Conservation (phyloP, 2,329 filamentous ascomycete genomes). For the Stemphylium beticola region DNA sequence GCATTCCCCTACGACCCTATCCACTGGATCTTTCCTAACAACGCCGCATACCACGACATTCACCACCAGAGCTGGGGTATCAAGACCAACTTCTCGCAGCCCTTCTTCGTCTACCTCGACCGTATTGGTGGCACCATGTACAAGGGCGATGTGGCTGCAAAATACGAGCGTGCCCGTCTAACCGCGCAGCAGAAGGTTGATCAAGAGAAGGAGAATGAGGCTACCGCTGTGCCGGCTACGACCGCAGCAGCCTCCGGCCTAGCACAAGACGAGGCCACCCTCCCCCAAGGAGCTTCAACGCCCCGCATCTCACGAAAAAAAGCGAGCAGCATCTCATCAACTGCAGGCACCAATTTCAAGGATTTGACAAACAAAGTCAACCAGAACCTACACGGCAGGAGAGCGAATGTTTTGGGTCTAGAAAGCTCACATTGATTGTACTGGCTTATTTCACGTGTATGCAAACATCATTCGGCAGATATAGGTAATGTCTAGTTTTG, state of each 20-base stretch:
- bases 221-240: constrained; percentile 18
- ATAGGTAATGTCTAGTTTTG: constrained; percentile 45
- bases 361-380: constrained; percentile 54
- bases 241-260: constrained; percentile 20
- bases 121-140: constrained; percentile 80
- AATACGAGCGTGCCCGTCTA: constrained; percentile 64
- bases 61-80: constrained; percentile 99
- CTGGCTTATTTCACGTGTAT: constrained; percentile 16
- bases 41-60: constrained; percentile 95
- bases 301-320: constrained; percentile 53
- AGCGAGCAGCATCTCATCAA: constrained; percentile 45
- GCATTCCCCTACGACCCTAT: constrained; percentile 94
- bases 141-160: constrained; percentile 66
- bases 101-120: constrained; percentile 97
- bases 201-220: constrained; percentile 50
- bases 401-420: constrained; percentile 54
- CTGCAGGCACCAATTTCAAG: constrained; percentile 52
- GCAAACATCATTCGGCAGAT: constrained; percentile 20
- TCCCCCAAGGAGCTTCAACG: constrained; percentile 39
- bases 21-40: constrained; percentile 91
- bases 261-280: constrained; percentile 32
- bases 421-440: constrained; percentile 49
- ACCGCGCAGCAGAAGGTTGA: constrained; percentile 64
- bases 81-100: constrained; percentile 91
- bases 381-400: constrained; percentile 54